Base-by-base conservation (phyloP, 208 protist genomes). In the Trypanosoma cruzi region DNA sequence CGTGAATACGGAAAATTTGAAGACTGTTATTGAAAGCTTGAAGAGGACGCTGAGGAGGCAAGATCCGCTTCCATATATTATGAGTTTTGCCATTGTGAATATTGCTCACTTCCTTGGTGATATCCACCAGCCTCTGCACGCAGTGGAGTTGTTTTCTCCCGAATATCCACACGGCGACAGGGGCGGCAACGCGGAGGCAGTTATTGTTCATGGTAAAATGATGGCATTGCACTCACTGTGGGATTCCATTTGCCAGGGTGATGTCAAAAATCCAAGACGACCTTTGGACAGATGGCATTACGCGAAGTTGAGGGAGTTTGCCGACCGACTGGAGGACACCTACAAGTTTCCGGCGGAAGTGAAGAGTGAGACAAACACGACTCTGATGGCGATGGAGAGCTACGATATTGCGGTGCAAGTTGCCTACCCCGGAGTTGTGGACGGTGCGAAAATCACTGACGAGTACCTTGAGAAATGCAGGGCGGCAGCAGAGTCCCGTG, bases 51-150 rank as follows among this genome's bases (percentile, higher is more conserved):
- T 86, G 11, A 65, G 75, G 50, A 22, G 28, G 28, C 29, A 56
- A 20, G 31, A 64, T 4, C 26, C 40, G 0, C 50, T 56, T 8
- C 14, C 24, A 16, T 96, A 89, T 71, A 64, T 82, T 57, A 34
- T 77, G 7, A 73, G 79, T 50, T 94, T 96, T 76, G 82, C 89
- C 0, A 71, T 94, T 52, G 86, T 76, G 14, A 82, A 93, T 68
- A 62, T 94, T 3, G 57, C 92, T 7, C 92, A 97, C 76, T 86
- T 95, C 36, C 80, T 90, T 49, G 92, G 89, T 10, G 92, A 97
- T 37, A 77, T 91, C 42, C 92, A 97, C 61, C 89, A 95, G 67
- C 92, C 92, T 0, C 73, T 97, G 69, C 92, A 97, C 69, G 64
- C 81, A 24, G 64, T 78, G 0, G 64, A 73, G 28, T 50, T 76